These are phyloP conservation scores for Medicago arabica DNA, from an alignment of 306 rosid genomes.

Conservation along the genomic window DNA sequence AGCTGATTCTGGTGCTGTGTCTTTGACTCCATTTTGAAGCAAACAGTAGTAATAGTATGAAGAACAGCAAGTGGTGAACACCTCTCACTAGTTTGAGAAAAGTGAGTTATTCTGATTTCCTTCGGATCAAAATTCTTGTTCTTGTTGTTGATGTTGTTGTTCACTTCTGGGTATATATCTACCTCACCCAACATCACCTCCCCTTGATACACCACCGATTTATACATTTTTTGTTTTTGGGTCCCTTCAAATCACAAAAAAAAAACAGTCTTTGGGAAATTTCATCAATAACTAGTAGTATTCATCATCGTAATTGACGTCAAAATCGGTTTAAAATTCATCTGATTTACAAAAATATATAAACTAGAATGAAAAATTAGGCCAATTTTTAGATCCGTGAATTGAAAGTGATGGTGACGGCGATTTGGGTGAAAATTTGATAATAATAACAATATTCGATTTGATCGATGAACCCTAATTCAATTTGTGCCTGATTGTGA, in stretches of 20 bases:
- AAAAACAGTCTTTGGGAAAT: slow-evolving; percentile 46
- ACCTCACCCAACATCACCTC: slow-evolving; percentile 93
- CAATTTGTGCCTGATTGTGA: slow-evolving; percentile 31
- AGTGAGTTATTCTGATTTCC: slow-evolving; percentile 91
- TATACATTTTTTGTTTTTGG: slow-evolving; percentile 57
- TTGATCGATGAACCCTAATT: slow-evolving; percentile 38
- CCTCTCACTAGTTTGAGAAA: slow-evolving; percentile 96
- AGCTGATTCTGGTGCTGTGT: slow-evolving; percentile 71
- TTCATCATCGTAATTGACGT: slow-evolving; percentile 52
- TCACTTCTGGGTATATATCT: slow-evolving; percentile 71
- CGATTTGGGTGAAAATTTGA: slow-evolving; percentile 20
- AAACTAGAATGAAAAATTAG: slow-evolving; percentile 40
- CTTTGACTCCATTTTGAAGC: slow-evolving; percentile 99
- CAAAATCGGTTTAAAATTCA: slow-evolving; percentile 62
- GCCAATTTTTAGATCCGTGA: slow-evolving; percentile 68
- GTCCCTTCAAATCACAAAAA: slow-evolving; percentile 44
- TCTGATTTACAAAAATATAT: slow-evolving; percentile 50
- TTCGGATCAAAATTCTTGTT: slow-evolving; percentile 68
- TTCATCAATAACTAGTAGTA: slow-evolving; percentile 55
- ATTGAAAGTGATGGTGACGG: slow-evolving; percentile 53
- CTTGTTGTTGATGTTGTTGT: slow-evolving; percentile 59
- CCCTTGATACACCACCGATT: slow-evolving; percentile 84
- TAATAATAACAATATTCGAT: slow-evolving; percentile 20
- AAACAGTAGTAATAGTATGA: slow-evolving; percentile 80
- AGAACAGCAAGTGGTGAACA: slow-evolving; percentile 99